Evolutionary conservation across 352 stramenopile genomes (phyloP).

Genomic region (Globisporangium spiculum): DNA sequence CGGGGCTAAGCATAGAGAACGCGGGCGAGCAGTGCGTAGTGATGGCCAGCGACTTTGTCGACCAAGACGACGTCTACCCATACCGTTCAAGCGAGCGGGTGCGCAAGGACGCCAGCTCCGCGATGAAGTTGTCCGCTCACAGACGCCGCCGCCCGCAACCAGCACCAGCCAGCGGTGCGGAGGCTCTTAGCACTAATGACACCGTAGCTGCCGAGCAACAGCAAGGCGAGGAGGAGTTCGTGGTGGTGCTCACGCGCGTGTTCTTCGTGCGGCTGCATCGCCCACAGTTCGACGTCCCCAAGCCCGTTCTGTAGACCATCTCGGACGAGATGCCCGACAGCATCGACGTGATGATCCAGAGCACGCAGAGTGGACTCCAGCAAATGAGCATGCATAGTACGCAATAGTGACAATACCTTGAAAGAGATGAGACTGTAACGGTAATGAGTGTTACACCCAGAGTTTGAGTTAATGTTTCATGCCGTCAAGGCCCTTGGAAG

Average conservation of each 20-base stretch:
- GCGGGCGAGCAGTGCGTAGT: constrained; percentile 3
- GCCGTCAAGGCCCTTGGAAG: too few species aligned
- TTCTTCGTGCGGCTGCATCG: constrained; percentile 1
- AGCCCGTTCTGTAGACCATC: background rate
- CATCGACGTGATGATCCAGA: constrained; percentile 11
- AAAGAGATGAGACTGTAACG: too few species aligned
- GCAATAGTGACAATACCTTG: too few species aligned
- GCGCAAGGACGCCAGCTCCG: constrained; percentile 22
- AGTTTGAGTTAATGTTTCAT: too few species aligned
- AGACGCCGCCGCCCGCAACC: background rate
- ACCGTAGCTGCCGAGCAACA: too few species aligned
- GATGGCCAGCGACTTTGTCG: constrained; percentile 8
- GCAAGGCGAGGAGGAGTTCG: background rate
- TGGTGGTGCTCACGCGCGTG: constrained; percentile 13
- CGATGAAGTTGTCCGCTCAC: constrained; percentile 4
- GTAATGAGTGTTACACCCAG: too few species aligned
- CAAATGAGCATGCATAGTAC: too few species aligned
- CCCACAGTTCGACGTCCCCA: constrained; percentile 5
- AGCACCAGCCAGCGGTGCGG: background rate
- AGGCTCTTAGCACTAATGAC: background rate
- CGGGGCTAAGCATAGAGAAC: background rate
- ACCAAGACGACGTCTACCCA: constrained; percentile 15
- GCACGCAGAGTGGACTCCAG: background rate
- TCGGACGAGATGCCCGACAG: constrained; percentile 1
- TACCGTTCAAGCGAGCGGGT: constrained; percentile 15